These are phyloP conservation scores for Leccinum boreale DNA, from an alignment of 768 basidiomycete species.

Conservation along the genomic window DNA sequence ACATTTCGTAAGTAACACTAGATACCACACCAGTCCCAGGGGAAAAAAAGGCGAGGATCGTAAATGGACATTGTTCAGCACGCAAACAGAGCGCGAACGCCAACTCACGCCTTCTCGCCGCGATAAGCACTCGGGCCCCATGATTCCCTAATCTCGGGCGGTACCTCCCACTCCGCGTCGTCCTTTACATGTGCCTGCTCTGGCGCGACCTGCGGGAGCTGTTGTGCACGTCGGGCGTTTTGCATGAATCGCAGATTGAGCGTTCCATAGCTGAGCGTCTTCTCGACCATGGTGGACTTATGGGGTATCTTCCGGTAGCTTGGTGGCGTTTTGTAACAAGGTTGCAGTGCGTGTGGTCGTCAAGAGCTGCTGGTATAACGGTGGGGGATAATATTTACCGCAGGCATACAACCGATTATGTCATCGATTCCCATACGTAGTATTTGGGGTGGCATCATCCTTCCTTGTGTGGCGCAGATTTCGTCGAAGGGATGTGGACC, in stretches of 20 bases:
- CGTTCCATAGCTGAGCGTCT: conserved; percentile 60
- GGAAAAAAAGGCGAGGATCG: conserved; percentile 4
- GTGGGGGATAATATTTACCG: background rate
- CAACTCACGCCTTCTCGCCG: conserved; percentile 26
- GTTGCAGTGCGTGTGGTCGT: background rate
- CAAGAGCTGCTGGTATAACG: background rate
- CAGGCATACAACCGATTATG: conserved; percentile 8
- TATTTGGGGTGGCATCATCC: conserved; percentile 4
- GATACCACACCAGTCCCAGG: conserved; percentile 5
- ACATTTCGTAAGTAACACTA: conserved; percentile 51
- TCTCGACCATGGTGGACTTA: conserved; percentile 29
- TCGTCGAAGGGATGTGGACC: no score
- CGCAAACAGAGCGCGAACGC: conserved; percentile 3
- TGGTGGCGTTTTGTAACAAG: background rate
- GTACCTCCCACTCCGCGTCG: conserved; percentile 64
- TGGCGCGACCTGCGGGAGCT: conserved; percentile 46
- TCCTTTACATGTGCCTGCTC: conserved; percentile 57
- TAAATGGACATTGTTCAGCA: conserved; percentile 19
- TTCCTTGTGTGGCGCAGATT: conserved; percentile 10
- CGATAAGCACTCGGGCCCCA: conserved; percentile 40
- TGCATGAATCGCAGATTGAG: conserved; percentile 72
- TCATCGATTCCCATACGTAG: conserved; percentile 19
- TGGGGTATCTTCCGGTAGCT: background rate
- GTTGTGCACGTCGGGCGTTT: conserved; percentile 53
- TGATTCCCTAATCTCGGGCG: conserved; percentile 48